Percentiles rank a stretch among this genome's conserved stretches.
Conservation (phyloP, 2,329 filamentous ascomycete genomes). For the Colletotrichum coccodes region DNA sequence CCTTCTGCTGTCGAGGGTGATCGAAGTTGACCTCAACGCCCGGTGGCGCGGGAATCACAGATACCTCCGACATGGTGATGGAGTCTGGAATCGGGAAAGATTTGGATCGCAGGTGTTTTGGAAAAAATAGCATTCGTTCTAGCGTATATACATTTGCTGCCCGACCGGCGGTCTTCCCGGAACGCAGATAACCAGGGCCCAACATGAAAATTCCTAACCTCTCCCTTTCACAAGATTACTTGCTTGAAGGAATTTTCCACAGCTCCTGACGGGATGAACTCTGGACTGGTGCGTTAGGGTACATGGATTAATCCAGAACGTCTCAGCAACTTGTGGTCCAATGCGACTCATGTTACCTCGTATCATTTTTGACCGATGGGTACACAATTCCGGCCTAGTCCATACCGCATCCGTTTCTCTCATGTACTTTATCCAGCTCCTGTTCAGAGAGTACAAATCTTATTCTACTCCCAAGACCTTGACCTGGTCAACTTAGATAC, state of each 20-base stretch:
- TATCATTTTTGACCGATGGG: neutral
- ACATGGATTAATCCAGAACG: neutral
- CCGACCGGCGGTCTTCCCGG: neutral
- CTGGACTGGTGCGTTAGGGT: neutral
- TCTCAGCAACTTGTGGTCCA: neutral
- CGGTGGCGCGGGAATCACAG: constrained; percentile 19
- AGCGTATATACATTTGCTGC: neutral
- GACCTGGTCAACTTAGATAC: neutral
- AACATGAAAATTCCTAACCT: neutral
- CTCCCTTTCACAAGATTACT: neutral
- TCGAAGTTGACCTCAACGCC: constrained; percentile 40
- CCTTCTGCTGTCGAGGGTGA: constrained; percentile 35
- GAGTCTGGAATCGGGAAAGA: neutral
- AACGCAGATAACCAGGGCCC: neutral
- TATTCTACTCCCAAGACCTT: neutral
- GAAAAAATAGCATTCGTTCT: too few relatives aligned
- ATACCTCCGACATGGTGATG: neutral
- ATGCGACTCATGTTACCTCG: neutral
- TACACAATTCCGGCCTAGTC: neutral
- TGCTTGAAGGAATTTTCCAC: neutral
- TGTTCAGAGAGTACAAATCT: too few relatives aligned
- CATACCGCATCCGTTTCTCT: too few relatives aligned
- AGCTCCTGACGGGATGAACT: neutral
- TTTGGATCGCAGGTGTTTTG: neutral
- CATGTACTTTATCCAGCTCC: neutral